Conservation (phyloP, 2,329 filamentous ascomycete species). For the Xylariaceae sp. region DNA sequence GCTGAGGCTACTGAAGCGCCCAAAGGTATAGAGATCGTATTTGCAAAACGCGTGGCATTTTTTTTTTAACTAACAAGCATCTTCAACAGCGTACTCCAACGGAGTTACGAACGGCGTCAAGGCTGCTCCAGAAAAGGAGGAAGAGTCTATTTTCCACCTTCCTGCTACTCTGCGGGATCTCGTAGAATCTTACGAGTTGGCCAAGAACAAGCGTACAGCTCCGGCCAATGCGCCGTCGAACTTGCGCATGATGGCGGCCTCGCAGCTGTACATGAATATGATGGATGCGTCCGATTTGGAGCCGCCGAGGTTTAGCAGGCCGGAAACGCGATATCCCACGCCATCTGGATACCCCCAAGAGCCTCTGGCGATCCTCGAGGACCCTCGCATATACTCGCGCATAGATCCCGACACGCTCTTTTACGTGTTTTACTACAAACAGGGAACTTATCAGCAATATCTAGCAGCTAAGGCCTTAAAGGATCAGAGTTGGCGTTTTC, state of each 20-base stretch:
- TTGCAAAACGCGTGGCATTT: background rate
- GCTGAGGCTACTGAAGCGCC: conserved; percentile 40
- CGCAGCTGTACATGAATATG: conserved; percentile 56
- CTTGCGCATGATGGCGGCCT: conserved; percentile 68
- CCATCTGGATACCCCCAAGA: conserved; percentile 88
- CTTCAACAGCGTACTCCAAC: conserved; percentile 43
- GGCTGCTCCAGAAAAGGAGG: conserved; percentile 36
- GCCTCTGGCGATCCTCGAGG: conserved; percentile 84
- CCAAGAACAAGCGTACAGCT: conserved; percentile 65
- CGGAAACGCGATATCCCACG: conserved; percentile 69
- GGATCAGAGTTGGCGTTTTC: conserved; percentile 97
- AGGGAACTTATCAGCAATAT: conserved; percentile 93
- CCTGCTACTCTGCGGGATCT: conserved; percentile 85
- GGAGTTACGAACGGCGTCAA: conserved; percentile 49
- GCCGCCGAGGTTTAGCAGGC: conserved; percentile 76
- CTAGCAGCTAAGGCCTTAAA: conserved; percentile 95
- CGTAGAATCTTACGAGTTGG: conserved; percentile 82
- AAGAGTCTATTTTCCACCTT: conserved; percentile 83
- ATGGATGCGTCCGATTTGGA: conserved; percentile 77
- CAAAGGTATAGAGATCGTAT: conserved; percentile 37
- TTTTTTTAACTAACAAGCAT: conserved; percentile 18
- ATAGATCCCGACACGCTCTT: conserved; percentile 96
- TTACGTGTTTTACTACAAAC: conserved; percentile 98
- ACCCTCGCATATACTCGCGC: conserved; percentile 77
- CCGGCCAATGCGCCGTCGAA: conserved; percentile 60